Conservation (phyloP, 225 moss, liverwort and hornwort genomes). For the Pseudoscleropodium purum region DNA sequence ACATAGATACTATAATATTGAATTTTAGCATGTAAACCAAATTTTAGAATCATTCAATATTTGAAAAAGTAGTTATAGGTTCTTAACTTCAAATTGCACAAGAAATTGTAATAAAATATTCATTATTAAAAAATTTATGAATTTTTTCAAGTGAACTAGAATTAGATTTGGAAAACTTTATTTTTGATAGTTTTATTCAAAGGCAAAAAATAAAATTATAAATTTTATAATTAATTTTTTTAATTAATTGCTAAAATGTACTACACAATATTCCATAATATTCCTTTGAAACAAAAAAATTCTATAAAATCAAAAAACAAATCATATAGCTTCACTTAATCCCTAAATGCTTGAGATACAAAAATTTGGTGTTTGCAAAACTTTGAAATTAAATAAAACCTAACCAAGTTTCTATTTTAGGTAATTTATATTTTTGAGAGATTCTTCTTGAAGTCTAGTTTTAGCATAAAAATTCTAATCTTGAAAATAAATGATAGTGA, state of each 20-base stretch:
- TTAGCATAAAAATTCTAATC: no score
- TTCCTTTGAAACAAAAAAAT: not conserved
- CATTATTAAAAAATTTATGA: not conserved
- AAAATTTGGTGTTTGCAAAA: no score
- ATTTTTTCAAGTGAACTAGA: not conserved
- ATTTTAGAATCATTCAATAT: not conserved
- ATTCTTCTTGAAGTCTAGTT: no score
- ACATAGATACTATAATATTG: not conserved
- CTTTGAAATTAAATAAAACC: no score
- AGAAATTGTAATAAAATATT: rapidly evolving
- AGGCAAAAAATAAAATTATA: not conserved
- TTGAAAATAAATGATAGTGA: no score
- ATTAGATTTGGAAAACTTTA: not conserved
- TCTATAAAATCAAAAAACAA: no score
- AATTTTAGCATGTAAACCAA: not conserved
- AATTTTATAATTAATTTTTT: not conserved
- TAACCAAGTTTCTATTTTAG: no score
- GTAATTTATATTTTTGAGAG: no score
- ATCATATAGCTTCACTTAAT: not conserved
- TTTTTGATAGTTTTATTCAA: not conserved
- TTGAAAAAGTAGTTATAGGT: rapidly evolving
- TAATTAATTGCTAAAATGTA: not conserved
- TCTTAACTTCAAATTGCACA: rapidly evolving
- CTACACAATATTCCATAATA: not conserved
- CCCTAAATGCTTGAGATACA: no score